Conservation (phyloP, 2,329 filamentous ascomycete genomes). For the Fusarium sororula region DNA sequence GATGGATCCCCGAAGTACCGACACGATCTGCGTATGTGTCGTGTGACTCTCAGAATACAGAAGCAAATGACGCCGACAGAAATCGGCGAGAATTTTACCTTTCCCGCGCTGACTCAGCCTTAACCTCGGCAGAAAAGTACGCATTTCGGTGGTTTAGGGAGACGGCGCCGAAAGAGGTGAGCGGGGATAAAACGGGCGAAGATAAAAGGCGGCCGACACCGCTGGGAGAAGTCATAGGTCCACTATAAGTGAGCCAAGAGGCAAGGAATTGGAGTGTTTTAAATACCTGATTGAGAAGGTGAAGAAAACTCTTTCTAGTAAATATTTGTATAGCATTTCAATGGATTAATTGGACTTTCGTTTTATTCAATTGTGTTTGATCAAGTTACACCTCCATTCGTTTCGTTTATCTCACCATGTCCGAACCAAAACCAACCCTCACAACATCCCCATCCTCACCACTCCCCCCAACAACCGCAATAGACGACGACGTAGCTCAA, state of each 20-base stretch:
- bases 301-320: background rate
- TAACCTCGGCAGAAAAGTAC: slow-evolving; percentile 16
- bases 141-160: slow-evolving; percentile 11
- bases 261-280: background rate
- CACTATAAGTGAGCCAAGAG: background rate
- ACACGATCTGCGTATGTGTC: background rate
- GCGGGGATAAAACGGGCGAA: background rate
- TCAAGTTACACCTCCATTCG: background rate
- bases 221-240: slow-evolving; percentile 8
- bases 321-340: background rate
- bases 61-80: slow-evolving; percentile 7
- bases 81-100: slow-evolving; percentile 2
- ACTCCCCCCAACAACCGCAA: background rate
- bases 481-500: slow-evolving; percentile 36
- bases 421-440: slow-evolving; percentile 15
- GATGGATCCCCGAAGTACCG: background rate
- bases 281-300: background rate
- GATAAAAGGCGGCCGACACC: slow-evolving; percentile 9
- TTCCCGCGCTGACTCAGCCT: slow-evolving; percentile 36
- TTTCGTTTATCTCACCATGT: slow-evolving; percentile 1
- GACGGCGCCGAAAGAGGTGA: background rate
- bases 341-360: background rate
- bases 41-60: slow-evolving; percentile 12
- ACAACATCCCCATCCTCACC: background rate
- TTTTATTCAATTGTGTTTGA: background rate